These are phyloP conservation scores for Microstroma glucosiphilum DNA, from an alignment of 1,284 basidiomycete species.

Conservation along the genomic window DNA sequence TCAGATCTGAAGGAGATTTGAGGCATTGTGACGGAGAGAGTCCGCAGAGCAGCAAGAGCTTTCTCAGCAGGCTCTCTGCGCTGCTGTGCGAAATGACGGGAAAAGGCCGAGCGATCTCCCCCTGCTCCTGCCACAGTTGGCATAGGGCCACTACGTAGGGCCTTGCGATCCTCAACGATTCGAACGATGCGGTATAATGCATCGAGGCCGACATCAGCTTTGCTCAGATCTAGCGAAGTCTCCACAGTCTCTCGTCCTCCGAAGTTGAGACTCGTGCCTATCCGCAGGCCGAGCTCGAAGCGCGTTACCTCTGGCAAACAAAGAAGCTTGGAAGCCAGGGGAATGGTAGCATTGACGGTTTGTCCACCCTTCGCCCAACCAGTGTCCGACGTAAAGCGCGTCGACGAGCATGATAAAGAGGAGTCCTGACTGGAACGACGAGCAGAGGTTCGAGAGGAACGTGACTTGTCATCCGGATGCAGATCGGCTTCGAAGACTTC, in stretches of 20 bases:
- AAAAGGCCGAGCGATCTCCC: slow-evolving; percentile 18
- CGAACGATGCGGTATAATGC: slow-evolving; percentile 22
- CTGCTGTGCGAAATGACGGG: slow-evolving; percentile 24
- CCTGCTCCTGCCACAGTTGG: slow-evolving; percentile 13
- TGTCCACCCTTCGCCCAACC: slow-evolving; percentile 21
- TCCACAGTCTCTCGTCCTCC: slow-evolving; percentile 24
- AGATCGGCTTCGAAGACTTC: slow-evolving; percentile 28
- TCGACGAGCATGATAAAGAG: too few species aligned
- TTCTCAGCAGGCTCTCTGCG: slow-evolving; percentile 2
- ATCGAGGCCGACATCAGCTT: slow-evolving; percentile 25
- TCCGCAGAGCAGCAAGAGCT: slow-evolving; percentile 7
- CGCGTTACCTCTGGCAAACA: too few species aligned
- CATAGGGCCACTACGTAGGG: slow-evolving; percentile 15
- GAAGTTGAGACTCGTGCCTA: slow-evolving; percentile 25
- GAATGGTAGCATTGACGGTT: too few species aligned
- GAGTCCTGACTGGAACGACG: too few species aligned
- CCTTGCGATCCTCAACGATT: slow-evolving; percentile 25
- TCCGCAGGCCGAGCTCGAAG: slow-evolving; percentile 23
- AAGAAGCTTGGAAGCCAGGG: too few species aligned
- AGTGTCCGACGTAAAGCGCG: slow-evolving; percentile 29
- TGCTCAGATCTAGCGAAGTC: slow-evolving; percentile 21
- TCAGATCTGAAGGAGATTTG: slow-evolving; percentile 12
- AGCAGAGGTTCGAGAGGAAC: too few species aligned
- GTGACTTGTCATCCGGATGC: too few species aligned
- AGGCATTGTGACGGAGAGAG: slow-evolving; percentile 16